Evolutionary conservation across 2,329 filamentous ascomycete genomes (phyloP).

Genomic region (Apiospora arundinis): DNA sequence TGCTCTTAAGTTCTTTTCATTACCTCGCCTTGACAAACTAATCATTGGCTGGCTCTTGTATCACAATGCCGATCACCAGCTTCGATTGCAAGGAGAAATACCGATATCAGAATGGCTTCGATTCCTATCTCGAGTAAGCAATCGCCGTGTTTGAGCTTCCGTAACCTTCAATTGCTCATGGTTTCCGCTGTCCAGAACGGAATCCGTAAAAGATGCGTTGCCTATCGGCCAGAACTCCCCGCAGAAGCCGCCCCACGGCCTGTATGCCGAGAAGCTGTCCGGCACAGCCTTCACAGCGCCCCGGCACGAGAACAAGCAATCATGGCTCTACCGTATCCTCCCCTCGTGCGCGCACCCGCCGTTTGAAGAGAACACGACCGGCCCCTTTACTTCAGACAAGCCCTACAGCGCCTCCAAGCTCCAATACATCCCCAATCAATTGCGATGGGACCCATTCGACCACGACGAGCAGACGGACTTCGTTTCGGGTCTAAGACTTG

Average conservation of each 20-base stretch:
- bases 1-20: background rate
- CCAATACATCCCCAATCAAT: slow-evolving; percentile 80
- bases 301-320: slow-evolving; percentile 62
- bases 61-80: slow-evolving; percentile 42
- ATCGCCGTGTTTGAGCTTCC: background rate
- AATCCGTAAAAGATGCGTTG: slow-evolving; percentile 70
- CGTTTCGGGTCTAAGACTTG: slow-evolving; percentile 61
- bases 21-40: background rate
- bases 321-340: slow-evolving; percentile 66
- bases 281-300: slow-evolving; percentile 67
- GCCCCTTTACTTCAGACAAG: slow-evolving; percentile 54
- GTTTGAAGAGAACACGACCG: slow-evolving; percentile 38
- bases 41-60: background rate
- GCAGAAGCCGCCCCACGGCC: slow-evolving; percentile 70
- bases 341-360: slow-evolving; percentile 58
- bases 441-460: slow-evolving; percentile 84
- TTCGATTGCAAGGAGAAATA: slow-evolving; percentile 54
- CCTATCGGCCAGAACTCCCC: slow-evolving; percentile 74
- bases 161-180: background rate
- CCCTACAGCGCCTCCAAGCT: slow-evolving; percentile 59
- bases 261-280: slow-evolving; percentile 73
- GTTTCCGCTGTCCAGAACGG: slow-evolving; percentile 51
- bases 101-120: slow-evolving; percentile 72
- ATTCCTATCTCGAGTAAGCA: slow-evolving; percentile 70
- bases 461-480: slow-evolving; percentile 63